phyloP scores from a whole-genome alignment of 495 filamentous ascomycete species.

The Tuber melanosporum region DNA sequence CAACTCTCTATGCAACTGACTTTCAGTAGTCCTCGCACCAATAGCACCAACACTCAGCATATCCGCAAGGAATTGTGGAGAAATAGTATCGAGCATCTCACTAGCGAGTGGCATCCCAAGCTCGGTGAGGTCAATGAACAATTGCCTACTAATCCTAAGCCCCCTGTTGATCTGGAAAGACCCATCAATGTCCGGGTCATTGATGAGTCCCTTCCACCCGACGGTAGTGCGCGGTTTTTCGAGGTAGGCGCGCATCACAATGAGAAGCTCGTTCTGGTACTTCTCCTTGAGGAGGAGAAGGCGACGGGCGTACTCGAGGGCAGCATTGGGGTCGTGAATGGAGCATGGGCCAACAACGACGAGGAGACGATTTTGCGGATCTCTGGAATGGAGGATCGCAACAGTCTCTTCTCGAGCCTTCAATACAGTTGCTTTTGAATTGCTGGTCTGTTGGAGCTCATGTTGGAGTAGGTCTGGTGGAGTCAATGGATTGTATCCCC shows the following conservation, averaged over 20 bases:
- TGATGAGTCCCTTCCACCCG: slow-evolving; percentile 98
- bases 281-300: slow-evolving; percentile 79
- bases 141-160: slow-evolving; percentile 72
- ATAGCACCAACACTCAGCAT: slow-evolving; percentile 85
- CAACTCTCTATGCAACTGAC: slow-evolving; percentile 88
- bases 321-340: slow-evolving; percentile 89
- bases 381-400: slow-evolving; percentile 69
- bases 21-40: slow-evolving; percentile 91
- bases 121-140: slow-evolving; percentile 90
- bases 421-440: slow-evolving; percentile 73
- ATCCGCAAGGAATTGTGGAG: slow-evolving; percentile 96
- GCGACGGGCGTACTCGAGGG: slow-evolving; percentile 86
- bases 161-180: slow-evolving; percentile 99
- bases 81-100: slow-evolving; percentile 99
- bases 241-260: slow-evolving; percentile 96
- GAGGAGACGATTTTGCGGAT: slow-evolving; percentile 68
- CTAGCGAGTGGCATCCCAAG: slow-evolving; percentile 97
- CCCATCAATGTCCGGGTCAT: slow-evolving; percentile 97
- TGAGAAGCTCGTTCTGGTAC: slow-evolving; percentile 79
- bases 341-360: slow-evolving; percentile 95
- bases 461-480: slow-evolving; percentile 91
- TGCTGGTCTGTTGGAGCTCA: slow-evolving; percentile 75
- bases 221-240: slow-evolving; percentile 99
- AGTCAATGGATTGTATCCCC: slow-evolving; percentile 86
- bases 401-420: slow-evolving; percentile 74